Evolutionary conservation across 2,329 filamentous ascomycete species (phyloP).

Genomic region (Trichoderma sp.): DNA sequence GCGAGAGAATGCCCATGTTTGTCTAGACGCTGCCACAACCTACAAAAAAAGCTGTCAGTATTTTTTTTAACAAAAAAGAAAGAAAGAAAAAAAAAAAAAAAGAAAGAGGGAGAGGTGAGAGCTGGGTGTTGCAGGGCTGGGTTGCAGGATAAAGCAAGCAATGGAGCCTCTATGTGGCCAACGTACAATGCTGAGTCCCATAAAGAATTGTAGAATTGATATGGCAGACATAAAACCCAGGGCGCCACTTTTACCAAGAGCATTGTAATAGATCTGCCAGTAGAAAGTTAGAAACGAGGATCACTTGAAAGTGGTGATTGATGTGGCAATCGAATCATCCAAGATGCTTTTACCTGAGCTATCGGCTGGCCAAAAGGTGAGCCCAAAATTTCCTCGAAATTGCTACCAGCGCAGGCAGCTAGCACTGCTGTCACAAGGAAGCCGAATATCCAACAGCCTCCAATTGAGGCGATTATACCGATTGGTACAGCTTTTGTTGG

Average conservation of each 20-base stretch:
- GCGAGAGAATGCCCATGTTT: conserved; percentile 4
- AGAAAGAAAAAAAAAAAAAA: too few relatives aligned
- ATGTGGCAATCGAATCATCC: not conserved
- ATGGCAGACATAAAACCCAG: conserved; percentile 5
- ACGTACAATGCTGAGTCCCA: conserved; percentile 9
- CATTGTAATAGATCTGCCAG: conserved; percentile 1
- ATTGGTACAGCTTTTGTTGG: not conserved
- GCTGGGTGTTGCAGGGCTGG: too few relatives aligned
- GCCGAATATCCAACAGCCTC: conserved; percentile 4
- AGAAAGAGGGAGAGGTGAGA: not conserved
- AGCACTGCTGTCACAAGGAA: not conserved
- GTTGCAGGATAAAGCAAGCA: not conserved
- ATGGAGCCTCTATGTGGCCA: too few relatives aligned
- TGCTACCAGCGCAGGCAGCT: not conserved
- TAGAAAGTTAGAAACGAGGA: not conserved
- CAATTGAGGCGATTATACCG: not conserved
- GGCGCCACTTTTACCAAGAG: not conserved
- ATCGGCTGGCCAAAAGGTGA: not conserved
- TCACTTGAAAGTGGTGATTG: not conserved
- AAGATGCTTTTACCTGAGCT: not conserved
- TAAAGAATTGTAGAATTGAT: not conserved
- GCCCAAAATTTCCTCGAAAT: not conserved
- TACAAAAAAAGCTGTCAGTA: not conserved
- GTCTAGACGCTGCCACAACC: conserved; percentile 7
- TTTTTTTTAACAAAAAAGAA: too few relatives aligned